Conservation (phyloP, 2,329 filamentous ascomycete genomes). For the Apiospora arundinis region DNA sequence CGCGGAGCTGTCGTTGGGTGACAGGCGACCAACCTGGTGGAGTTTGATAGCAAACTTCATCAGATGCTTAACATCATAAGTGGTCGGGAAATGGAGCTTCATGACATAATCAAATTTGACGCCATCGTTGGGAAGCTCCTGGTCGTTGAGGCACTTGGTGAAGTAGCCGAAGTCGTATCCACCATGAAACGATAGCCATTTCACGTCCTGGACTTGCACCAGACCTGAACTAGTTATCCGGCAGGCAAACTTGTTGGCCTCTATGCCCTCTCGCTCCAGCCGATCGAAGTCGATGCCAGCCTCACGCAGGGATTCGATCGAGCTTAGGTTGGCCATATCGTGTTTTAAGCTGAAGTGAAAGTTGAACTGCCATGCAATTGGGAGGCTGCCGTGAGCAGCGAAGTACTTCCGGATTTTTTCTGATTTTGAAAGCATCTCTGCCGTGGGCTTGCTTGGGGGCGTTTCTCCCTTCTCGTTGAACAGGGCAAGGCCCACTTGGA, state of each 20-base stretch:
- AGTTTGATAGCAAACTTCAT: conserved; percentile 86
- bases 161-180: conserved; percentile 98
- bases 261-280: conserved; percentile 87
- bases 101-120: conserved; percentile 82
- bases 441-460: conserved; percentile 71
- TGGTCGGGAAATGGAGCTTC: conserved; percentile 89
- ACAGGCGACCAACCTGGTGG: conserved; percentile 67
- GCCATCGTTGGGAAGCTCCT: conserved; percentile 87
- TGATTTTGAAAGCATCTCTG: conserved; percentile 48
- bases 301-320: conserved; percentile 87
- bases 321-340: conserved; percentile 98
- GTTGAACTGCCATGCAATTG: conserved; percentile 98
- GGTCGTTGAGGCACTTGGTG: conserved; percentile 88
- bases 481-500: conserved; percentile 93
- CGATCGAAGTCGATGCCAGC: conserved; percentile 91
- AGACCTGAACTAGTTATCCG: conserved; percentile 91
- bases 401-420: conserved; percentile 45
- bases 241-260: conserved; percentile 86
- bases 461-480: conserved; percentile 92
- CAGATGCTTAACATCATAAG: conserved; percentile 96
- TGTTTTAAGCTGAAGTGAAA: conserved; percentile 94
- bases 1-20: conserved; percentile 67
- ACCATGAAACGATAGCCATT: conserved; percentile 97
- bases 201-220: conserved; percentile 84
- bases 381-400: conserved; percentile 61